These are phyloP conservation scores for Voacanga thouarsii DNA, from an alignment of 257 asterid species.

Conservation along the genomic window DNA sequence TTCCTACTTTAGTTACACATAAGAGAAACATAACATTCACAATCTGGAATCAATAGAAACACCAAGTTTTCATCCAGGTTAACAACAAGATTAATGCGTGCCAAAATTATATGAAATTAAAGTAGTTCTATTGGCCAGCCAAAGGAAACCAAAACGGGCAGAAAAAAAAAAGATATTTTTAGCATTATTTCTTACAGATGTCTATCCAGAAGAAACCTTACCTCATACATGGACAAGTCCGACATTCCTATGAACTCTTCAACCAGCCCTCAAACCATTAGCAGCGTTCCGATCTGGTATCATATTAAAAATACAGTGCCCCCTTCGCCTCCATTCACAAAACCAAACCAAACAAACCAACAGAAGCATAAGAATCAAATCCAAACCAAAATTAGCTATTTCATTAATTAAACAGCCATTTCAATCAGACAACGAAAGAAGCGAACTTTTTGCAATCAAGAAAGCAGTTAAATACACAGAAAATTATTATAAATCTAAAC, in stretches of 20 bases:
- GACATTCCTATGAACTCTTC: constrained; percentile 55
- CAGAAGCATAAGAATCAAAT: constrained; percentile 21
- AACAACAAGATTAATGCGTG: constrained; percentile 4
- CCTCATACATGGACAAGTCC: constrained; percentile 58
- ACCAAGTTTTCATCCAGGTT: not conserved
- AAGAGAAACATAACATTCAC: not conserved
- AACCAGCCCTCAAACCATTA: constrained; percentile 47
- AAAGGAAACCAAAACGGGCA: not conserved
- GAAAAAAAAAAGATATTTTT: not conserved
- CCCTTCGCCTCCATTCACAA: constrained; percentile 35
- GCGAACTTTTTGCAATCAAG: not conserved
- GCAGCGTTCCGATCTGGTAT: constrained; percentile 29
- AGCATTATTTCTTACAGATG: not conserved
- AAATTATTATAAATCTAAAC: not conserved
- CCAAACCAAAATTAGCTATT: constrained; percentile 8
- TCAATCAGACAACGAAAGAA: not conserved
- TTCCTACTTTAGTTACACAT: not conserved
- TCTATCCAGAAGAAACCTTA: constrained; percentile 12
- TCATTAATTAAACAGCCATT: constrained; percentile 1
- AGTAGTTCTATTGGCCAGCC: not conserved
- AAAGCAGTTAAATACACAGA: not conserved
- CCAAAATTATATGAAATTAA: not conserved
- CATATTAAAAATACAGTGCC: constrained; percentile 31
- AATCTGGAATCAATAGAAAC: too few relatives aligned
- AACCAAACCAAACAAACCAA: constrained; percentile 24